Percentiles rank a stretch among this genome's conserved stretches.
These are phyloP conservation scores for Gonapodya prolifera DNA, from an alignment of 192 early-diverging fungal genomes.

Conservation along the genomic window DNA sequence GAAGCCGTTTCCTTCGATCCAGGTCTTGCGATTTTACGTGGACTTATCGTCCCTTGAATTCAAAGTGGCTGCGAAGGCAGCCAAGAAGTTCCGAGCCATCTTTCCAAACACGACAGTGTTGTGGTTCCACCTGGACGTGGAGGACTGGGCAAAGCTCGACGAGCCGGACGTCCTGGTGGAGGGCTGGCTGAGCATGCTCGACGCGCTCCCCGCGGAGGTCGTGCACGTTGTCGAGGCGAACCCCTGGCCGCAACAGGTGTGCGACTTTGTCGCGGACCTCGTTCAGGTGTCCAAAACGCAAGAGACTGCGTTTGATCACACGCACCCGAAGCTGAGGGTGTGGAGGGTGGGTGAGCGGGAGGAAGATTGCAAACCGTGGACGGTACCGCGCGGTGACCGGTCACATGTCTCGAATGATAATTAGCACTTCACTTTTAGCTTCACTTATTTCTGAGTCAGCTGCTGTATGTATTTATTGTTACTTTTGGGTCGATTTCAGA, in stretches of 20 bases:
- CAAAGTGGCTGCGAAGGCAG: neutral
- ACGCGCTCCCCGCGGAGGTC: neutral
- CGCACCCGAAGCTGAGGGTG: neutral
- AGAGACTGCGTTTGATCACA: neutral
- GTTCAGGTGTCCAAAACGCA: neutral
- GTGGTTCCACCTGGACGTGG: neutral
- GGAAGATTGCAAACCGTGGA: neutral
- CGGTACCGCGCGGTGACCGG: neutral
- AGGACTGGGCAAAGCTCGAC: neutral
- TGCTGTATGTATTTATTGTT: too few species aligned
- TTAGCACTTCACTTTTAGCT: too few species aligned
- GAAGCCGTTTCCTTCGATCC: neutral
- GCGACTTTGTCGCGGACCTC: neutral
- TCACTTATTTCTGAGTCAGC: too few species aligned
- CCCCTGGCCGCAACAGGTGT: neutral
- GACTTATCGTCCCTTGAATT: neutral
- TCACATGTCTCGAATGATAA: too few species aligned
- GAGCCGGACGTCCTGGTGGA: neutral
- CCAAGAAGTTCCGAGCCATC: neutral
- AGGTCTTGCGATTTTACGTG: neutral
- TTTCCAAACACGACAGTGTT: neutral
- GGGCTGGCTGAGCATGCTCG: neutral
- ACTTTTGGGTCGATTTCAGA: too few species aligned
- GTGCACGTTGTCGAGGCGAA: neutral
- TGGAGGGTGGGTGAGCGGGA: neutral